These are phyloP conservation scores for Didymella keratinophila DNA, from an alignment of 2,329 filamentous ascomycete genomes.

Conservation along the genomic window DNA sequence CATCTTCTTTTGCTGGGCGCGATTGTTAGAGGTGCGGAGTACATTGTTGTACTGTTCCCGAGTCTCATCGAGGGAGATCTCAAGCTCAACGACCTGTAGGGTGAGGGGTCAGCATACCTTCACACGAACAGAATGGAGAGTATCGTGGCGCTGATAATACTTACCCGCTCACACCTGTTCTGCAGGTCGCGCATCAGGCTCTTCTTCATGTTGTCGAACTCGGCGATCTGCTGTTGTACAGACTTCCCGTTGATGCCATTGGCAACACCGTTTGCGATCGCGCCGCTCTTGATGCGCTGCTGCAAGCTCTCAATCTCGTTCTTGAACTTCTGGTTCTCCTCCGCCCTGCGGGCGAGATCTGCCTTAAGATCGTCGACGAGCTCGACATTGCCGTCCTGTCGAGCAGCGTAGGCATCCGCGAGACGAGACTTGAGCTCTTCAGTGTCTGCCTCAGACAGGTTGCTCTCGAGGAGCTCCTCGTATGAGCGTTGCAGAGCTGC, in stretches of 20 bases:
- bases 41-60: constrained; percentile 99
- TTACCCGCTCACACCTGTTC: constrained; percentile 91
- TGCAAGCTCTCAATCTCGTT: constrained; percentile 82
- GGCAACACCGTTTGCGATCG: constrained; percentile 65
- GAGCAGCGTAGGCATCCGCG: constrained; percentile 77
- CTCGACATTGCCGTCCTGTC: constrained; percentile 75
- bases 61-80: constrained; percentile 96
- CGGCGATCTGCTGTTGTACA: constrained; percentile 95
- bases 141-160: constrained; percentile 29
- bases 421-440: constrained; percentile 84
- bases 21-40: constrained; percentile 93
- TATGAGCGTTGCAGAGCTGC: constrained; percentile 81
- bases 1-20: constrained; percentile 99
- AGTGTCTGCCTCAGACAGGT: constrained; percentile 78
- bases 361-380: constrained; percentile 78
- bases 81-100: constrained; percentile 80
- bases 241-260: constrained; percentile 80
- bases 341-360: constrained; percentile 77
- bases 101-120: constrained; percentile 32
- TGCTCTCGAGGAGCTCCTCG: constrained; percentile 80
- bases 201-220: constrained; percentile 99
- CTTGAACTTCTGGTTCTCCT: constrained; percentile 84
- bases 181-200: constrained; percentile 98
- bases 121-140: constrained; percentile 18
- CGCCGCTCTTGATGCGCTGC: constrained; percentile 71